Percentiles rank a stretch among this genome's conserved stretches.
Evolutionary conservation across 1,139 yeast genomes (phyloP).

Genomic region (Zygoascus meyerae): DNA sequence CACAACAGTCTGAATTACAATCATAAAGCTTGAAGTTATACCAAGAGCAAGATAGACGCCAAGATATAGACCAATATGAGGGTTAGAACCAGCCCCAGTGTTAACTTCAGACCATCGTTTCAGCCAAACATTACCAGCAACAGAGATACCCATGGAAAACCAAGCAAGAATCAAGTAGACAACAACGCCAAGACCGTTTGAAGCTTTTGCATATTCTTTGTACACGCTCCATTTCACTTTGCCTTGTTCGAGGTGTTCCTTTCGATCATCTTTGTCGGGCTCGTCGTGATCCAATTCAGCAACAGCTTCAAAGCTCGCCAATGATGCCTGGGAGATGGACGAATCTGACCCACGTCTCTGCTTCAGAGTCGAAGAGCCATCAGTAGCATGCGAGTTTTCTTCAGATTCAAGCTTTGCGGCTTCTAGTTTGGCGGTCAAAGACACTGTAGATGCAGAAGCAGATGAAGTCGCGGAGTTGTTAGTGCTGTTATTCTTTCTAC

Average conservation of each 20-base stretch:
- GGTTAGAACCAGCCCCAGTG: conserved; percentile 61
- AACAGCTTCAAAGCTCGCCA: conserved; percentile 47
- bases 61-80: conserved; percentile 61
- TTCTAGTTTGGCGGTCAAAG: conserved; percentile 5
- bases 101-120: conserved; percentile 97
- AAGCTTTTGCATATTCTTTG: conserved; percentile 75
- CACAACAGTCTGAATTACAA: conserved; percentile 60
- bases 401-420: conserved; percentile 2
- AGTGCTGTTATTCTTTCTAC: conserved; percentile 39
- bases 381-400: background rate
- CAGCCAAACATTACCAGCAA: conserved; percentile 77
- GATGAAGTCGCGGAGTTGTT: conserved; percentile 6
- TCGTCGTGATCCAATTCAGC: conserved; percentile 30
- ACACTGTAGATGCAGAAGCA: conserved; percentile 13
- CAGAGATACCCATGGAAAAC: conserved; percentile 55
- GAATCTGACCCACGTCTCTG: conserved; percentile 31
- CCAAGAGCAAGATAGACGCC: conserved; percentile 76
- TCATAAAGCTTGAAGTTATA: conserved; percentile 53
- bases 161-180: conserved; percentile 45
- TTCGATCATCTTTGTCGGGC: conserved; percentile 27
- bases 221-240: conserved; percentile 90
- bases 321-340: conserved; percentile 67
- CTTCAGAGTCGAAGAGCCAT: background rate
- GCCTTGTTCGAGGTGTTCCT: conserved; percentile 87
- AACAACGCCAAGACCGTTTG: conserved; percentile 66